These are phyloP conservation scores for Pleoardoris graminearum DNA, from an alignment of 2,329 filamentous ascomycete genomes.

Conservation along the genomic window DNA sequence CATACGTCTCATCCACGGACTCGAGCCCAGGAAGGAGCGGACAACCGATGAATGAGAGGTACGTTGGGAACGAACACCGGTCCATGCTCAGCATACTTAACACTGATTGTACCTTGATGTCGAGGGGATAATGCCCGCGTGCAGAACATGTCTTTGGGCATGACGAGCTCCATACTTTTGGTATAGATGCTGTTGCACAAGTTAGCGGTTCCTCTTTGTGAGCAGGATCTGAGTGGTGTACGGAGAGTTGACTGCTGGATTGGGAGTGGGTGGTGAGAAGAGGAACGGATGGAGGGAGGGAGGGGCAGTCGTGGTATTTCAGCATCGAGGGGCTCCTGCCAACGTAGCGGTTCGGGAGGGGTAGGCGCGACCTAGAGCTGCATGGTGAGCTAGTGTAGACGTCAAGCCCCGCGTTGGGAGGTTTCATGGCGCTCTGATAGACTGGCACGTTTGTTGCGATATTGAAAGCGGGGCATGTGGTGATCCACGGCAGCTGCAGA, in stretches of 20 bases:
- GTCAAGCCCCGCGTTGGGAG: neutral
- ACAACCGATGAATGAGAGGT: constrained; percentile 8
- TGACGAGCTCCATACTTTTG: constrained; percentile 38
- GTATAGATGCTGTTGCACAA: constrained; percentile 13
- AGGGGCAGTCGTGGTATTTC: constrained; percentile 2
- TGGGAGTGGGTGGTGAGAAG: neutral
- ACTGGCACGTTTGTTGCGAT: too few relatives aligned
- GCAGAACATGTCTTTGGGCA: constrained; percentile 34
- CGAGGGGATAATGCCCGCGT: constrained; percentile 41
- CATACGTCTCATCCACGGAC: constrained; percentile 3
- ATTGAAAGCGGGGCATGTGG: neutral
- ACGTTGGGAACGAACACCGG: constrained; percentile 45
- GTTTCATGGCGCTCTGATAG: too few relatives aligned
- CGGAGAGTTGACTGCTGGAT: constrained; percentile 19
- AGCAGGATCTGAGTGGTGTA: constrained; percentile 19
- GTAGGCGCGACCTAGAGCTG: neutral
- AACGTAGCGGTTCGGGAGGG: neutral
- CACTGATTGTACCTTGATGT: constrained; percentile 44
- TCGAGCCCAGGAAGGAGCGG: neutral
- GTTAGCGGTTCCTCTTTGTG: constrained; percentile 24
- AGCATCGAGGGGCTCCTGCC: neutral
- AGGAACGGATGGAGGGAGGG: neutral
- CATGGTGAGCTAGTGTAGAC: neutral
- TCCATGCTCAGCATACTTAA: constrained; percentile 48
- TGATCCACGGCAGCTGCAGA: neutral